Percentiles rank a stretch among this genome's conserved stretches.
phyloP scores from a whole-genome alignment of 2,329 filamentous ascomycete genomes.

The Epichloe festucae region DNA sequence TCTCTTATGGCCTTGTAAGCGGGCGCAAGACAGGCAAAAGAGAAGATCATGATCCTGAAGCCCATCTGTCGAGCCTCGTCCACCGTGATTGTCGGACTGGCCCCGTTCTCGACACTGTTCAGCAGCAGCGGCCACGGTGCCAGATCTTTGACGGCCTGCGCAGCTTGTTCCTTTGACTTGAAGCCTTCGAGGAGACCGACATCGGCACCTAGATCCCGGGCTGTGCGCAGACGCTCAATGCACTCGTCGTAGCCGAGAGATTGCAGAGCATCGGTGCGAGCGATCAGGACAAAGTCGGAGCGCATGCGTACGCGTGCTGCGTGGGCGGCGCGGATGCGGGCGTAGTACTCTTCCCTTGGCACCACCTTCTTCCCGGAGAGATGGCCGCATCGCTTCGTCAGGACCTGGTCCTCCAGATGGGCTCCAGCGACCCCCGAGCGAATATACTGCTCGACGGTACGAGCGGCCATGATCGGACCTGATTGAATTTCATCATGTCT shows the following conservation, averaged over 20 bases:
- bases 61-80: constrained; percentile 41
- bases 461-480: constrained; percentile 37
- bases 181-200: constrained; percentile 49
- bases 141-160: constrained; percentile 31
- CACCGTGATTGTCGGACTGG: constrained; percentile 39
- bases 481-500: neutral
- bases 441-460: constrained; percentile 39
- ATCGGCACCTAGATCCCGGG: constrained; percentile 43
- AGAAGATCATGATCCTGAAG: constrained; percentile 42
- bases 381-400: constrained; percentile 53
- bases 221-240: constrained; percentile 34
- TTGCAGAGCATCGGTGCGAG: constrained; percentile 49
- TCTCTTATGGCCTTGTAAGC: constrained; percentile 30
- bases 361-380: constrained; percentile 49
- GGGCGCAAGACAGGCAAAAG: constrained; percentile 29
- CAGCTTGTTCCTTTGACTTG: constrained; percentile 35
- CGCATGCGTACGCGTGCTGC: constrained; percentile 33
- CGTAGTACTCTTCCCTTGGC: constrained; percentile 32
- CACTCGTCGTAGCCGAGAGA: constrained; percentile 44
- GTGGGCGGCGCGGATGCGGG: constrained; percentile 43
- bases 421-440: constrained; percentile 43
- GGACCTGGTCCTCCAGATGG: constrained; percentile 52
- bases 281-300: constrained; percentile 51
- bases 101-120: constrained; percentile 45
- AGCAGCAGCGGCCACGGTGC: constrained; percentile 37